phyloP scores from a whole-genome alignment of 768 basidiomycete species.

The Boletus reticuloceps region DNA sequence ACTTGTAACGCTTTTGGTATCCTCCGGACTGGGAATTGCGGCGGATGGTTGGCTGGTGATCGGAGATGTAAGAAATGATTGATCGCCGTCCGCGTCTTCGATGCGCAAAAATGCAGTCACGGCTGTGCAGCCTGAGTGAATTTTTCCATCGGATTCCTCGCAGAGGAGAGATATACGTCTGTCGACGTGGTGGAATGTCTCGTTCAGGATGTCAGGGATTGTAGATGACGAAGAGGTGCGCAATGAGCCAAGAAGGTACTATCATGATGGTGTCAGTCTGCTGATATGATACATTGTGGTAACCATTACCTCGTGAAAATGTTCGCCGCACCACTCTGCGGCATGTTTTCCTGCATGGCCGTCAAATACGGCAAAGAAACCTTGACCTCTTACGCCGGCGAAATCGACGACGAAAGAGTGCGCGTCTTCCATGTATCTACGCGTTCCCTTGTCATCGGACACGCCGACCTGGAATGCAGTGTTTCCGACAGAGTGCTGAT shows the following conservation, averaged over 20 bases:
- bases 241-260: constrained; percentile 71
- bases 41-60: constrained; percentile 30
- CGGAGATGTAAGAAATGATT: constrained; percentile 55
- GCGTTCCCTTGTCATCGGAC: constrained; percentile 83
- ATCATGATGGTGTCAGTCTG: constrained; percentile 10
- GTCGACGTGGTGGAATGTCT: constrained; percentile 94
- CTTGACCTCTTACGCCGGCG: constrained; percentile 87
- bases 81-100: constrained; percentile 75
- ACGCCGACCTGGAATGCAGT: constrained; percentile 61
- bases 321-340: constrained; percentile 96
- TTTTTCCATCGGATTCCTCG: constrained; percentile 85
- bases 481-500: constrained; percentile 66
- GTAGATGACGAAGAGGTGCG: constrained; percentile 52
- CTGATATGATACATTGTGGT: not conserved
- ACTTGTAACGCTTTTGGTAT: constrained; percentile 31
- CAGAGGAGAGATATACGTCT: constrained; percentile 77
- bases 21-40: constrained; percentile 29
- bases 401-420: constrained; percentile 97
- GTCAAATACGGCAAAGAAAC: constrained; percentile 98
- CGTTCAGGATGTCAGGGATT: constrained; percentile 87
- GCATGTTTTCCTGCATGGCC: constrained; percentile 99
- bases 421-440: constrained; percentile 96
- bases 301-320: constrained; percentile 82
- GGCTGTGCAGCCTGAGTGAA: constrained; percentile 95
- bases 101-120: constrained; percentile 94